phyloP scores from a whole-genome alignment of 192 early-diverging fungal species.

The Coemansia sp. region DNA sequence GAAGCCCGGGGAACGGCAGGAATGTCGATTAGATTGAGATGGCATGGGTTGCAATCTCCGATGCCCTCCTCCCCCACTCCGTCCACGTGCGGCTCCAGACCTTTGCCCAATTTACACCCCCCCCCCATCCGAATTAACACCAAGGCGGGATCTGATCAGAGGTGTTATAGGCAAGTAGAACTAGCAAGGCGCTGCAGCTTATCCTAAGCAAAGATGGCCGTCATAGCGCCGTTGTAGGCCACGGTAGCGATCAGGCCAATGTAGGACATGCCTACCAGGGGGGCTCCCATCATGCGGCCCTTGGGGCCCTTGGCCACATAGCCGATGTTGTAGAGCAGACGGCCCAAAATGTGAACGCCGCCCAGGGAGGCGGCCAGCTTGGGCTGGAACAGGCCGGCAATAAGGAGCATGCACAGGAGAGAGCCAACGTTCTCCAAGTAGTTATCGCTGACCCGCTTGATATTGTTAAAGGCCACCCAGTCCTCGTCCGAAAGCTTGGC shows the following conservation, averaged over 20 bases:
- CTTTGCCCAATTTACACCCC: too few species aligned
- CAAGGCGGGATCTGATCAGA: too few species aligned
- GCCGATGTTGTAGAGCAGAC: slow-evolving; percentile 21
- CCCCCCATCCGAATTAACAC: too few species aligned
- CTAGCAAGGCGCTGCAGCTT: background rate
- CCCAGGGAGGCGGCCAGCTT: slow-evolving; percentile 25
- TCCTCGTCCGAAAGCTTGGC: slow-evolving; percentile 48
- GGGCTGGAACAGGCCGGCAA: slow-evolving; percentile 44
- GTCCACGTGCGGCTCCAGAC: too few species aligned
- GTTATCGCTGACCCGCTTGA: slow-evolving; percentile 49
- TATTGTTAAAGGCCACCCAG: slow-evolving; percentile 47
- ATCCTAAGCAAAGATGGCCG: slow-evolving; percentile 14
- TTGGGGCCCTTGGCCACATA: slow-evolving; percentile 22
- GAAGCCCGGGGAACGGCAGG: background rate
- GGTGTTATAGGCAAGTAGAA: background rate
- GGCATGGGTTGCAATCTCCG: too few species aligned
- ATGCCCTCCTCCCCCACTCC: too few species aligned
- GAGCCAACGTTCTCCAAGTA: slow-evolving; percentile 39
- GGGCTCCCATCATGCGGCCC: slow-evolving; percentile 27
- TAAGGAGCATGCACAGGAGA: slow-evolving; percentile 20
- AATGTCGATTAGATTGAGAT: too few species aligned
- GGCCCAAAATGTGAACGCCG: slow-evolving; percentile 26
- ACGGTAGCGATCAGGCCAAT: slow-evolving; percentile 18
- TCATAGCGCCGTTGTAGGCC: slow-evolving; percentile 13
- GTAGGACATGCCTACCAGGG: slow-evolving; percentile 6